Conservation (phyloP, 2,329 filamentous ascomycete genomes). For the Pyrenochaeta sp. region DNA sequence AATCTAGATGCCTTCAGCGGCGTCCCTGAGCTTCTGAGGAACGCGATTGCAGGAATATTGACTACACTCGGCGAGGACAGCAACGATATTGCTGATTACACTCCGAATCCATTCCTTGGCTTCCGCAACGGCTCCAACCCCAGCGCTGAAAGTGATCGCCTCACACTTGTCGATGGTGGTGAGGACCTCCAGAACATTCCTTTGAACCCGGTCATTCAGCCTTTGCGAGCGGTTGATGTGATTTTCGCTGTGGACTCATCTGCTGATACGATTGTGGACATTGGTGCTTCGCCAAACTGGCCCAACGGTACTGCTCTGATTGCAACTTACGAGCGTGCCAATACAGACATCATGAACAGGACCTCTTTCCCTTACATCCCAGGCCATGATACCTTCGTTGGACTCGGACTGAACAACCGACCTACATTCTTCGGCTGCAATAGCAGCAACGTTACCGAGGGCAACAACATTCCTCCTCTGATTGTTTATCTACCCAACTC, state of each 20-base stretch:
- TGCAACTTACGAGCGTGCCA: constrained; percentile 74
- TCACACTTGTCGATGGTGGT: constrained; percentile 81
- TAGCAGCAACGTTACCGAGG: constrained; percentile 65
- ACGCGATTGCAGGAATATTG: constrained; percentile 63
- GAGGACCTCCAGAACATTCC: constrained; percentile 82
- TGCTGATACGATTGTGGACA: constrained; percentile 66
- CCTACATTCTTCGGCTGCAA: constrained; percentile 86
- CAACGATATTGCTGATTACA: constrained; percentile 76
- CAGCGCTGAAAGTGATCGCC: constrained; percentile 59
- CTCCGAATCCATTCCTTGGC: constrained; percentile 76
- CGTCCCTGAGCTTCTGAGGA: constrained; percentile 59
- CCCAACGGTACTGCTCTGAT: constrained; percentile 79
- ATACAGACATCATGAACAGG: constrained; percentile 67
- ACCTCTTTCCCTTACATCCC: constrained; percentile 77
- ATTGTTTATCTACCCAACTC: constrained; percentile 89
- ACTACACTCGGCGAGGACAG: constrained; percentile 62
- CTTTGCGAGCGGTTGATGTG: constrained; percentile 74
- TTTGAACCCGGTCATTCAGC: constrained; percentile 78
- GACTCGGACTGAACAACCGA: constrained; percentile 74
- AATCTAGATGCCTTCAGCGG: constrained; percentile 63
- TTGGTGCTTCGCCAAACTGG: constrained; percentile 61
- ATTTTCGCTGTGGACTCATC: constrained; percentile 83
- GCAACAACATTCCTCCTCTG: constrained; percentile 64
- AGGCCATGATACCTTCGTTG: constrained; percentile 78
- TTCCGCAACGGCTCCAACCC: constrained; percentile 68